Conservation (phyloP, 2,329 filamentous ascomycete genomes). For the Ceratocystis colombiana region DNA sequence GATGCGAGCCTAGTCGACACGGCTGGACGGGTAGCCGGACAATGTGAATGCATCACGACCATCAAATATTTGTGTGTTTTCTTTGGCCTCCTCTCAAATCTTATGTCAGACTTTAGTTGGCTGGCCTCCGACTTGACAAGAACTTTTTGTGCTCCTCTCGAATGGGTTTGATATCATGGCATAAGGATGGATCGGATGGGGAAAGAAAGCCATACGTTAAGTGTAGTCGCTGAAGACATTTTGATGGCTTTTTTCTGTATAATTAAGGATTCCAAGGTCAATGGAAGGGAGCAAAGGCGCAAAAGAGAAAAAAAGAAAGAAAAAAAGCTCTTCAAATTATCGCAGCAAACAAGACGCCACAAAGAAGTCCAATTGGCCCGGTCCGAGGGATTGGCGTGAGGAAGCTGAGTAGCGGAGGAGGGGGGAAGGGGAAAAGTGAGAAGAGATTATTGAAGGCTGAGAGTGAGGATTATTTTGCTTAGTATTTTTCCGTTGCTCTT, state of each 20-base stretch:
- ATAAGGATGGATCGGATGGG: neutral
- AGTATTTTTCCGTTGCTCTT: conserved; percentile 13
- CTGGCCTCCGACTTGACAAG: neutral
- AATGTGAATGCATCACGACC: neutral
- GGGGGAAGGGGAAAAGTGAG: neutral
- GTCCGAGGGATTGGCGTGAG: conserved; percentile 21
- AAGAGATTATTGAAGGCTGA: conserved; percentile 10
- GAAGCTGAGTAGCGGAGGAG: conserved; percentile 13
- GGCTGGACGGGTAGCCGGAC: neutral
- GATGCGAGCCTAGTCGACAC: neutral
- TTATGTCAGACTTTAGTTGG: neutral
- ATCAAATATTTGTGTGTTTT: neutral
- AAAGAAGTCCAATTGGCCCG: conserved; percentile 25
- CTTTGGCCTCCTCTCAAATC: neutral
- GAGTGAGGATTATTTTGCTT: conserved; percentile 20
- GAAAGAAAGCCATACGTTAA: conserved; percentile 21
- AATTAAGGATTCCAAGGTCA: neutral
- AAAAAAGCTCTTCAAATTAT: conserved; percentile 12
- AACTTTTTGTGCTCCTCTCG: no score
- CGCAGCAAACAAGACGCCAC: conserved; percentile 22
- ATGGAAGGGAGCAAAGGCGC: conserved; percentile 13
- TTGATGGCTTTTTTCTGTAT: conserved; percentile 17
- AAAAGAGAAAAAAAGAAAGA: conserved; percentile 15
- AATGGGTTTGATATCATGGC: neutral
- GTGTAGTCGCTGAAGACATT: conserved; percentile 24